Evolutionary conservation across 345 rosid species (phyloP), one percentile per base, ranked within the genome.

Genomic region (Microthlaspi erraticum): DNA sequence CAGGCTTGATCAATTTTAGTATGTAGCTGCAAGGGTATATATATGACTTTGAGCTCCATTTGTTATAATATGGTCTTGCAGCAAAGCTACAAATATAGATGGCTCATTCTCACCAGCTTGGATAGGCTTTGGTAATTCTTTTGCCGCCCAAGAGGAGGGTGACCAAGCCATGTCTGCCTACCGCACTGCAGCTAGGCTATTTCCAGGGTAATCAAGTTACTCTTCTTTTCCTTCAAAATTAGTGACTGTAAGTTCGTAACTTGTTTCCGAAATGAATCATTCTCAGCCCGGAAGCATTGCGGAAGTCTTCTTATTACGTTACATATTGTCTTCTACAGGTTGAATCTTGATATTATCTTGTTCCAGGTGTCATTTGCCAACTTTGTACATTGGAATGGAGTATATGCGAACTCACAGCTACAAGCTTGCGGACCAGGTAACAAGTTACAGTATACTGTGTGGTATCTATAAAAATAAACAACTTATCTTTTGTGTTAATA

Each of bases 131-230:
- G 98, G 96, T 56, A 90, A 92, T 87, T 90, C 97, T 63, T 94
- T 75, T 84, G 93, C 96, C 31, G 91, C 89, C 66, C 83, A 83
- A 80, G 95, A 92, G 54, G 99, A 89, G 82, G 97, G 96, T 62
- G 99, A 94, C 76, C 98, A 89, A 79, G 98, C 98, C 70, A 89
- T 94, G 99, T 81, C 95, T 5, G 97, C 92, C 68, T 94, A 94
- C 74, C 94, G 98, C 10, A 87, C 88, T 41, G 98, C 96, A 54
- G 97, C 97, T 68, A 89, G 97, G 48, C 80, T 94, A 72, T 91
- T 94, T 80, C 99, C 99, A 12, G 98, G 99, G 99, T 94, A 88
- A 77, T 46, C 42, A 63, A 62, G 39, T 69, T 14, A 52, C 19
- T 54, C 41, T 39, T 68, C 17, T 16, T 54, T 32, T 32, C 49